Conservation (phyloP, 768 basidiomycete species). For the Mycena capillaripes region DNA sequence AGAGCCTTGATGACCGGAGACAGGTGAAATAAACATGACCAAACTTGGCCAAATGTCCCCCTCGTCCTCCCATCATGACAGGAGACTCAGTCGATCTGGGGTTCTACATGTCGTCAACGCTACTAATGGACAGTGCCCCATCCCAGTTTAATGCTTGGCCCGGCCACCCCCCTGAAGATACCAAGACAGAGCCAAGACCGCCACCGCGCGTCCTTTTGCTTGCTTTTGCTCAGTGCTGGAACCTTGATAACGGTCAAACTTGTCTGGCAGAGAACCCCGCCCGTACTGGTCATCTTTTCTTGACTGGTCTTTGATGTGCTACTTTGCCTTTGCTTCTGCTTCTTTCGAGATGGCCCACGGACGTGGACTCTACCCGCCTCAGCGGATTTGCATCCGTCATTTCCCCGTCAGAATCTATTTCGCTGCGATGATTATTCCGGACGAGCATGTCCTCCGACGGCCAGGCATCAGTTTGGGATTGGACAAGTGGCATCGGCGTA, state of each 20-base stretch:
- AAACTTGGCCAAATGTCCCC: neutral
- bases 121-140: neutral
- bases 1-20: neutral
- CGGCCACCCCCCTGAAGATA: too few relatives aligned
- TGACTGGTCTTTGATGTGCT: neutral
- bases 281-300: neutral
- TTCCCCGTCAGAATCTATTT: neutral
- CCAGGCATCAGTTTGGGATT: neutral
- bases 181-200: too few relatives aligned
- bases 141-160: neutral
- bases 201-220: too few relatives aligned
- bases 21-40: neutral
- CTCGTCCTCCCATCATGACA: neutral
- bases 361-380: conserved; percentile 1
- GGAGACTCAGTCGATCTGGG: neutral
- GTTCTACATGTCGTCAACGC: neutral
- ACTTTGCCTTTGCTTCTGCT: conserved; percentile 1
- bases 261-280: conserved; percentile 13
- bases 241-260: neutral
- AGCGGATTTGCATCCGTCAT: conserved; percentile 20
- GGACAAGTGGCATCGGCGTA: conserved; percentile 28
- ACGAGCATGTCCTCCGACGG: neutral
- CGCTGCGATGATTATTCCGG: neutral
- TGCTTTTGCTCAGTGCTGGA: too few relatives aligned
- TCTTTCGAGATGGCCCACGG: neutral